Base-by-base conservation (phyloP, 805 yeast genomes). In the Kodamaea leandrae region DNA sequence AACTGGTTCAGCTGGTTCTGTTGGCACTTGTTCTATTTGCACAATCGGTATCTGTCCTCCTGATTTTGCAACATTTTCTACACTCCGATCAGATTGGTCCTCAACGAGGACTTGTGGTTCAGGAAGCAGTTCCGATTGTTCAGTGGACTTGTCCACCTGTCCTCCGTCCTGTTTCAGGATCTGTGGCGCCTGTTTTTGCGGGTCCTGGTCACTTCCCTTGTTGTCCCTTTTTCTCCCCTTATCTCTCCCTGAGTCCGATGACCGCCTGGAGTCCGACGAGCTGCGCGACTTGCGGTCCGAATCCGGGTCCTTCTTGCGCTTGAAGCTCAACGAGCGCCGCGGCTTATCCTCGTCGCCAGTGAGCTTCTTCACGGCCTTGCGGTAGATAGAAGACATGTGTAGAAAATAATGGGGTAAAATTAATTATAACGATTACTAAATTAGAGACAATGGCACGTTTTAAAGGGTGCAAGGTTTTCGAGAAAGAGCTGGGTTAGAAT, bases 311-410 rank as follows among this genome's bases (percentile, higher is more conserved):
- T 36, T 32, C 12, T 23, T 26, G 17, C 43, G 35, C 21, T 34
- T 23, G 36, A 43, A 43, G 28, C 46, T 43, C 19, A 43, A 17
- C 25, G 38, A 35, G 28, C 46, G 26, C 25, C 25, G 41, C 24
- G 47, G 40, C 14, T 44, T 41, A 25, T 37, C 23, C 9, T 14
- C 30, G n/a, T 17, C 26, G 17, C 36, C 29, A 17, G 38, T 24
- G 16, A 45, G 41, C 36, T 42, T 45, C 37, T 40, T 42, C 32
- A 36, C 24, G 13, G 48, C 46, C 27, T 45, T 45, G 6, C 42
- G 38, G 32, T 39, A 45, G 28, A 41, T 35, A 28, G 43, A 42
- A 10, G 48, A 45, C 48, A 45, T 45, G 38, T 23, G 28, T 10
- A 27, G 28, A 25, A 4, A 6, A 25, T 5, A 27, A 13, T 27